Evolutionary conservation across 2,329 filamentous ascomycete genomes (phyloP).

Genomic region (Huntiella decipiens): DNA sequence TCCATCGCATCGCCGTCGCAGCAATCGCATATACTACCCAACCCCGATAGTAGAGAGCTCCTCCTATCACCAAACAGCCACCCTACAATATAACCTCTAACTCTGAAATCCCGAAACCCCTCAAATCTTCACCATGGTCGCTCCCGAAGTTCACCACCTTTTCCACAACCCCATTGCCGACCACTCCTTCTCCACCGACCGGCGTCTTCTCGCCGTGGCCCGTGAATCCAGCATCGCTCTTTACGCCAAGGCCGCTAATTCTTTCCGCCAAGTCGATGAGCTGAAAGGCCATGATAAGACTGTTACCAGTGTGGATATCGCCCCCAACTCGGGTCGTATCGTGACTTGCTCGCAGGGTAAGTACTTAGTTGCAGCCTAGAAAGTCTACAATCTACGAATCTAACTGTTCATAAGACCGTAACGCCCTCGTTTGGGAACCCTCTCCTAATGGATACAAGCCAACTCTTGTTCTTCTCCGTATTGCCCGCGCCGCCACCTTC

Average conservation of each 20-base stretch:
- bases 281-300: slow-evolving; percentile 94
- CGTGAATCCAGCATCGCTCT: slow-evolving; percentile 82
- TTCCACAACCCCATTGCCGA: slow-evolving; percentile 94
- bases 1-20: background rate
- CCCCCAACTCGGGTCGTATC: slow-evolving; percentile 74
- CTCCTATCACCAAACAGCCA: slow-evolving; percentile 20
- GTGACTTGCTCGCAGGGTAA: slow-evolving; percentile 91
- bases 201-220: slow-evolving; percentile 70
- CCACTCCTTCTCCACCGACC: slow-evolving; percentile 94
- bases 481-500: slow-evolving; percentile 90
- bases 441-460: slow-evolving; percentile 89
- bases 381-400: background rate
- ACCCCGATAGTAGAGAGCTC: slow-evolving; percentile 85
- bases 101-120: slow-evolving; percentile 15
- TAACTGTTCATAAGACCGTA: slow-evolving; percentile 48
- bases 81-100: slow-evolving; percentile 12
- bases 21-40: background rate
- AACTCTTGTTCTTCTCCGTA: slow-evolving; percentile 86
- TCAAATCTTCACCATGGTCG: slow-evolving; percentile 38
- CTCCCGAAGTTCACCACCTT: slow-evolving; percentile 85
- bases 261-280: slow-evolving; percentile 75
- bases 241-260: slow-evolving; percentile 52
- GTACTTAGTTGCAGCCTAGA: background rate
- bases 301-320: slow-evolving; percentile 91
- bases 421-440: slow-evolving; percentile 94